These are phyloP conservation scores for Mortierella sp. DNA, from an alignment of 371 early-diverging fungal species.

Conservation along the genomic window DNA sequence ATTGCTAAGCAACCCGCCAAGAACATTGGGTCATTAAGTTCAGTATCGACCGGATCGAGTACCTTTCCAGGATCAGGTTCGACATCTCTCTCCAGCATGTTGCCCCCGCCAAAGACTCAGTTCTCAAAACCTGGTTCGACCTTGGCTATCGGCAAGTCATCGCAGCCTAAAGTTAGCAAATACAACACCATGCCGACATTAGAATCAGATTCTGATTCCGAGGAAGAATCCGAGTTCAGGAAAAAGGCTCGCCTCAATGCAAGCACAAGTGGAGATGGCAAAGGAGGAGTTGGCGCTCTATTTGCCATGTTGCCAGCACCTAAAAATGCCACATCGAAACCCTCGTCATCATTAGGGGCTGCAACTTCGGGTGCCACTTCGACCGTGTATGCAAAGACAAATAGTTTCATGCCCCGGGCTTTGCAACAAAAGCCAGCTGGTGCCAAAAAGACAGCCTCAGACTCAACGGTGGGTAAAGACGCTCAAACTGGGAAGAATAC, in stretches of 20 bases:
- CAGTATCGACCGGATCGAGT: conserved; percentile 1
- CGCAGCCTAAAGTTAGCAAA: conserved; percentile 23
- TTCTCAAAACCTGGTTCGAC: background rate
- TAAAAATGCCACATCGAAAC: conserved; percentile 33
- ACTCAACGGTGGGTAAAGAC: too few relatives aligned
- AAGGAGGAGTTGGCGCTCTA: conserved; percentile 35
- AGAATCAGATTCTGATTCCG: conserved; percentile 37
- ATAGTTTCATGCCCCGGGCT: conserved; percentile 54
- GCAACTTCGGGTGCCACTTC: background rate
- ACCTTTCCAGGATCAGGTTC: conserved; percentile 1
- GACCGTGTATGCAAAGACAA: conserved; percentile 30
- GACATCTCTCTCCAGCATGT: conserved; percentile 29
- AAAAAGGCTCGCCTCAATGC: conserved; percentile 40
- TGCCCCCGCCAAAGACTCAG: conserved; percentile 30
- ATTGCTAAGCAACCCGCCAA: background rate
- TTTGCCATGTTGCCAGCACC: conserved; percentile 60
- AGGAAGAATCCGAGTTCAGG: conserved; percentile 44
- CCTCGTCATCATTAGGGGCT: conserved; percentile 5
- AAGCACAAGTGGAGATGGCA: conserved; percentile 15
- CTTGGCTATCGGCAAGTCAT: background rate
- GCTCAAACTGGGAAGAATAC: background rate
- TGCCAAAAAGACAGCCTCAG: background rate
- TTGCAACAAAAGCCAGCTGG: conserved; percentile 21
- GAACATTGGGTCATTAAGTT: background rate
- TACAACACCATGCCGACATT: conserved; percentile 42